Evolutionary conservation across 192 early-diverging fungal genomes (phyloP), one percentile per base, ranked within the genome.

Genomic region (Coemansia sp.): DNA sequence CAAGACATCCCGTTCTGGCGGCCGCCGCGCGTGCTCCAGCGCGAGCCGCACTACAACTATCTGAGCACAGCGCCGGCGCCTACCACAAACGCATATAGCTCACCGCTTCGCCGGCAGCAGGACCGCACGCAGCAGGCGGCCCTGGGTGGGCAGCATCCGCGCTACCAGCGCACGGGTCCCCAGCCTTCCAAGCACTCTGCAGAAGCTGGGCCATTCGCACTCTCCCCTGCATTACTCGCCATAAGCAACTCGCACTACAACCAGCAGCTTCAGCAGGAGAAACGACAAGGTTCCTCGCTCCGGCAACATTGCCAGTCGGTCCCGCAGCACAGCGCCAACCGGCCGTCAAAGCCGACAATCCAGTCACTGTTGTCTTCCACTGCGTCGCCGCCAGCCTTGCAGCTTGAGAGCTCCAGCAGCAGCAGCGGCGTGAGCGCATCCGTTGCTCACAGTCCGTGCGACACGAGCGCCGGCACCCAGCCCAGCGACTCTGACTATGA

Each of bases 1-100:
- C n/a, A n/a, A n/a, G 63, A 69, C 2, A 64, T 80, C 21, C 77
- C 77, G 19, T 80, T 80, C 53, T 80, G 77, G 77, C 71, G 77
- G n/a, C 77, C 77, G 5, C 77, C 77, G 31, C 65, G 54, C 3
- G 77, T 80, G 27, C 58, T 80, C 31, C 71, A 80, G 49, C 67
- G 65, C 14, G 71, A 73, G 31, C 77, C 77, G 2, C 77, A 80
- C 54, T 79, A 79, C 60, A 68, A 69, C 66, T 54, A 44, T 19
- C 33, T 56, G 10, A 33, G 33, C 43, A 3, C 38, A 21, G 11
- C 38, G 14, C 58, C 32, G 19, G 18, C 29, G n/a, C n/a, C n/a
- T n/a, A n/a, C n/a, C n/a, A n/a, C n/a, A n/a, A n/a, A n/a, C n/a
- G n/a, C n/a, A n/a, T n/a, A n/a, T n/a, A n/a, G n/a, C n/a, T n/a